Evolutionary conservation across 1,284 basidiomycete species (phyloP).

Genomic region (Macrocystidia cucumis): DNA sequence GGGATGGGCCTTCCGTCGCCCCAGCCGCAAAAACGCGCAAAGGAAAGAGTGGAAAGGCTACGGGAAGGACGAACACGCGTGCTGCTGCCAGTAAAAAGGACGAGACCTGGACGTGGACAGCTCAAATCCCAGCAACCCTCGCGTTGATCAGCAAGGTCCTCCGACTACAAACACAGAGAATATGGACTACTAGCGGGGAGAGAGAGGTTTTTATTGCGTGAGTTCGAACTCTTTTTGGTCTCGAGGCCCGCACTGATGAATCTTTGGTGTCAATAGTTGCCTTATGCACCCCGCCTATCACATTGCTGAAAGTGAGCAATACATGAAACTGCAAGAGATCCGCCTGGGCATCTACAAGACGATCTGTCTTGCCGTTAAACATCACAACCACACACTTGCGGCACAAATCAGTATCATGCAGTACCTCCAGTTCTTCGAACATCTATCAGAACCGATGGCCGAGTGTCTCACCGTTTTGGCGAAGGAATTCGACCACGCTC

Average conservation of each 20-base stretch:
- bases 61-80: slow-evolving; percentile 20
- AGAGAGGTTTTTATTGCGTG: slow-evolving; percentile 80
- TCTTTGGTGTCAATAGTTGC: slow-evolving; percentile 43
- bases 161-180: slow-evolving; percentile 66
- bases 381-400: slow-evolving; percentile 78
- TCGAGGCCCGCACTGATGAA: slow-evolving; percentile 5
- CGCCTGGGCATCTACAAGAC: slow-evolving; percentile 78
- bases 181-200: slow-evolving; percentile 85
- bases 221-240: slow-evolving; percentile 16
- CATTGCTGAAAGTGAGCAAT: slow-evolving; percentile 79
- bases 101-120: slow-evolving; percentile 69
- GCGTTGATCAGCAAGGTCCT: slow-evolving; percentile 67
- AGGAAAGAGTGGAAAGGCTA: slow-evolving; percentile 56
- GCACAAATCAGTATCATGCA: slow-evolving; percentile 92
- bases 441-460: slow-evolving; percentile 91
- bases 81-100: slow-evolving; percentile 36
- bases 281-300: slow-evolving; percentile 84
- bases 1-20: slow-evolving; percentile 40
- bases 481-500: slow-evolving; percentile 84
- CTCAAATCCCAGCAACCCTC: slow-evolving; percentile 67
- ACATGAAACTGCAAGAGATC: slow-evolving; percentile 79
- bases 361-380: slow-evolving; percentile 89
- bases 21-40: slow-evolving; percentile 41
- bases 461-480: slow-evolving; percentile 79
- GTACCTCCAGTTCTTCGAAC: slow-evolving; percentile 89